Conservation (phyloP, 768 basidiomycete species). For the Bullera alba region DNA sequence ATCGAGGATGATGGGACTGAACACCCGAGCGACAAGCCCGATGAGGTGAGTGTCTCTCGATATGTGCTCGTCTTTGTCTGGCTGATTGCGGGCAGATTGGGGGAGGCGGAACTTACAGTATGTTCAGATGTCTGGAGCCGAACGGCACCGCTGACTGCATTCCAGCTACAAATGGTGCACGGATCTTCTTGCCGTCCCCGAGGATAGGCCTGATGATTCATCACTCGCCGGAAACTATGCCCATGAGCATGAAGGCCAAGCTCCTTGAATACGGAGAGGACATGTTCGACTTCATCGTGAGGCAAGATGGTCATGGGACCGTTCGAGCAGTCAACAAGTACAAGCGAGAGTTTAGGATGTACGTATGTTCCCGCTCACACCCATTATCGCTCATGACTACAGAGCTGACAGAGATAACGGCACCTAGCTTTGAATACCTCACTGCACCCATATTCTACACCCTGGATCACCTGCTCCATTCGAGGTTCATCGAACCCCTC, state of each 20-base stretch:
- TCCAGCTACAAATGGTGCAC: slow-evolving; percentile 24
- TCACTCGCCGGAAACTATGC: slow-evolving; percentile 16
- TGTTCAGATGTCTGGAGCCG: not conserved
- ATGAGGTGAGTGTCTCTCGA: slow-evolving; percentile 12
- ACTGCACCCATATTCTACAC: slow-evolving; percentile 16
- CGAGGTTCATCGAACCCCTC: slow-evolving; percentile 5
- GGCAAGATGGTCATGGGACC: slow-evolving; percentile 21
- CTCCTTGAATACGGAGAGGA: slow-evolving; percentile 17
- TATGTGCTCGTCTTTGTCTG: not conserved
- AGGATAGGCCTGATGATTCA: slow-evolving; percentile 28
- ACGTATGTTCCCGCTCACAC: not conserved
- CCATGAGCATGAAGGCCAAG: slow-evolving; percentile 4
- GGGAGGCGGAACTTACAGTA: slow-evolving; percentile 32
- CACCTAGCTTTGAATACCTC: slow-evolving; percentile 26
- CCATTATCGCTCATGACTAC: not conserved
- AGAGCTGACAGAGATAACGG: not conserved
- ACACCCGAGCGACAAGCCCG: slow-evolving; percentile 13
- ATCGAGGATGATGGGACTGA: slow-evolving; percentile 23
- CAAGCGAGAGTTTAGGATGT: slow-evolving; percentile 13
- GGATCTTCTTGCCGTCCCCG: slow-evolving; percentile 25
- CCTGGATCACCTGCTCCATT: slow-evolving; percentile 10
- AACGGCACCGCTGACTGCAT: not conserved
- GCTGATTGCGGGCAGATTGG: slow-evolving; percentile 16
- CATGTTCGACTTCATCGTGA: slow-evolving; percentile 19
- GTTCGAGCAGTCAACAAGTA: slow-evolving; percentile 25